Conservation (phyloP, 768 basidiomycete genomes). For the Vararia minispora region DNA sequence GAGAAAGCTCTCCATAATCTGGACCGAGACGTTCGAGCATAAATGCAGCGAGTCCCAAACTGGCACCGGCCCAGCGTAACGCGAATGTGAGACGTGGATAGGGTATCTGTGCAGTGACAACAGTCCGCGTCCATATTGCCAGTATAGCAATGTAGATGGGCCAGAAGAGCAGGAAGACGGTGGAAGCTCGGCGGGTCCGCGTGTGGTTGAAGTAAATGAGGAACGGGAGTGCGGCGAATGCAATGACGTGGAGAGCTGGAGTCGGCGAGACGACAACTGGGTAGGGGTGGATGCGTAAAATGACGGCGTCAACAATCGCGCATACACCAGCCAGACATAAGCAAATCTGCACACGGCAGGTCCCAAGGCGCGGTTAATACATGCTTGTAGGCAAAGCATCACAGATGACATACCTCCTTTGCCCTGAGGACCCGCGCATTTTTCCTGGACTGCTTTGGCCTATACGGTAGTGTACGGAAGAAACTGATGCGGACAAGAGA, state of each 20-base stretch:
- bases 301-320: too few relatives aligned
- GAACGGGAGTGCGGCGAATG: conserved; percentile 33
- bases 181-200: conserved; percentile 57
- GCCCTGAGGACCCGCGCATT: conserved; percentile 39
- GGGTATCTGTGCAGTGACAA: conserved; percentile 21
- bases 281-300: conserved; percentile 25
- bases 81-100: conserved; percentile 26
- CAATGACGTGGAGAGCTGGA: conserved; percentile 48
- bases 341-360: too few relatives aligned
- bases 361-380: too few relatives aligned
- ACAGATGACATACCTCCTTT: conserved; percentile 66
- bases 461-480: conserved; percentile 19
- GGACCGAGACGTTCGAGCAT: conserved; percentile 61
- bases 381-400: too few relatives aligned
- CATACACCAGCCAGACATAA: too few relatives aligned
- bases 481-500: conserved; percentile 28
- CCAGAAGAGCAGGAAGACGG: conserved; percentile 74
- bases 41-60: conserved; percentile 44
- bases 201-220: conserved; percentile 63
- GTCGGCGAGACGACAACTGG: conserved; percentile 35
- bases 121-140: conserved; percentile 52
- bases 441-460: conserved; percentile 27
- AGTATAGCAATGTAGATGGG: conserved; percentile 46
- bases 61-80: conserved; percentile 32
- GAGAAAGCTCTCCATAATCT: conserved; percentile 28